phyloP scores from a whole-genome alignment of 2,329 filamentous ascomycete genomes.

The Fusarium citri region DNA sequence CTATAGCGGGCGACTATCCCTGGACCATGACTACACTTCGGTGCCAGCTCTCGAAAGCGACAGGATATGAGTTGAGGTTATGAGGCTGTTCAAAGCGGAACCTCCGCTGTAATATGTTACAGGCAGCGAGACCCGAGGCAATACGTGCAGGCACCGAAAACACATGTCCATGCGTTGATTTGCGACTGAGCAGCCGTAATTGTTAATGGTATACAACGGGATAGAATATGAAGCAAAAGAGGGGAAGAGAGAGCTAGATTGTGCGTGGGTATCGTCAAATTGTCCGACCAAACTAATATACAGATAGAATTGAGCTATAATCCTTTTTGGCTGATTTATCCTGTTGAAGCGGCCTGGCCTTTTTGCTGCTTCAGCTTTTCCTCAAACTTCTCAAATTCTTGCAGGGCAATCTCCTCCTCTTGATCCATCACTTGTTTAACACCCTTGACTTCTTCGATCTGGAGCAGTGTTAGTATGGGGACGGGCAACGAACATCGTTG shows the following conservation, averaged over 20 bases:
- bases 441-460: conserved; percentile 96
- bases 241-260: background rate
- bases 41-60: background rate
- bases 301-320: conserved; percentile 18
- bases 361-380: conserved; percentile 76
- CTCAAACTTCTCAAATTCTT: conserved; percentile 95
- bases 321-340: conserved; percentile 1
- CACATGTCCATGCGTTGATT: background rate
- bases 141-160: background rate
- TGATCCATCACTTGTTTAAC: conserved; percentile 91
- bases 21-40: background rate
- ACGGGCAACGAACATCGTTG: conserved; percentile 39
- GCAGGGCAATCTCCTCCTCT: conserved; percentile 87
- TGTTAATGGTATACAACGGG: background rate
- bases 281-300: conserved; percentile 42
- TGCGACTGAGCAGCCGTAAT: background rate
- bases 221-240: background rate
- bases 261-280: conserved; percentile 46
- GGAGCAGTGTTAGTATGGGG: conserved; percentile 46
- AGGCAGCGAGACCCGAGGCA: background rate
- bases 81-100: background rate
- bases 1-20: background rate
- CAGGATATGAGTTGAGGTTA: background rate
- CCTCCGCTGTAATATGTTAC: background rate
- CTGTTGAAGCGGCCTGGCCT: conserved; percentile 44